Percentiles rank a stretch among this genome's conserved stretches.
Conservation (phyloP, 2,329 filamentous ascomycete genomes). For the Knufia fluminis region DNA sequence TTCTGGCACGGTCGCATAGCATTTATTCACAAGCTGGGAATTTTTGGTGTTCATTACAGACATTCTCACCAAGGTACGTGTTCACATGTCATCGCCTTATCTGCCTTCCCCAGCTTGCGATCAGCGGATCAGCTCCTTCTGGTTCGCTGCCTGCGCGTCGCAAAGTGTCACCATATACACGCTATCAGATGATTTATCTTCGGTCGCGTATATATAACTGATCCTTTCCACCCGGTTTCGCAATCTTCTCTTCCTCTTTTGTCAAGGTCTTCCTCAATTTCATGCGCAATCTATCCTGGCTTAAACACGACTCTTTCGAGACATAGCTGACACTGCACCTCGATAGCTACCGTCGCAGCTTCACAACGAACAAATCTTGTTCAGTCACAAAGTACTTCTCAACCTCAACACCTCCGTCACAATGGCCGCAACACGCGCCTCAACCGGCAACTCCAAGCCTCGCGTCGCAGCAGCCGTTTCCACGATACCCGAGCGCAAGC, state of each 20-base stretch:
- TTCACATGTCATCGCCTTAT: conserved; percentile 13
- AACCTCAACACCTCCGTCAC: neutral
- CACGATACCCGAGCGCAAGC: conserved; percentile 20
- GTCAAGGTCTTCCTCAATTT: neutral
- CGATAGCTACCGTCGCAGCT: neutral
- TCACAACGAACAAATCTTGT: neutral
- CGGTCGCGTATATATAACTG: conserved; percentile 15
- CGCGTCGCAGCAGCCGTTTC: conserved; percentile 19
- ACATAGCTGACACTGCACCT: neutral
- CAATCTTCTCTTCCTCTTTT: neutral
- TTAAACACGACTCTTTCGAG: neutral
- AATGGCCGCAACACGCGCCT: conserved; percentile 26
- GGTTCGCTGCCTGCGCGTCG: conserved; percentile 16
- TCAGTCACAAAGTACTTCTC: neutral
- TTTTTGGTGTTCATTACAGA: conserved; percentile 13
- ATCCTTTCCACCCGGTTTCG: neutral
- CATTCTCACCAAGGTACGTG: conserved; percentile 18
- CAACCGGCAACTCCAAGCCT: conserved; percentile 24
- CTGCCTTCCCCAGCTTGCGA: conserved; percentile 1
- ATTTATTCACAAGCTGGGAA: conserved; percentile 10
- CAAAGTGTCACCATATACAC: conserved; percentile 10
- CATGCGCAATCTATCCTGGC: neutral
- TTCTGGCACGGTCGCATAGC: conserved; percentile 16
- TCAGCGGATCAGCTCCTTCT: conserved; percentile 3
- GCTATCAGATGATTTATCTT: conserved; percentile 12